phyloP scores from a whole-genome alignment of 2,329 filamentous ascomycete genomes.

The Ceratocystis albifundus region DNA sequence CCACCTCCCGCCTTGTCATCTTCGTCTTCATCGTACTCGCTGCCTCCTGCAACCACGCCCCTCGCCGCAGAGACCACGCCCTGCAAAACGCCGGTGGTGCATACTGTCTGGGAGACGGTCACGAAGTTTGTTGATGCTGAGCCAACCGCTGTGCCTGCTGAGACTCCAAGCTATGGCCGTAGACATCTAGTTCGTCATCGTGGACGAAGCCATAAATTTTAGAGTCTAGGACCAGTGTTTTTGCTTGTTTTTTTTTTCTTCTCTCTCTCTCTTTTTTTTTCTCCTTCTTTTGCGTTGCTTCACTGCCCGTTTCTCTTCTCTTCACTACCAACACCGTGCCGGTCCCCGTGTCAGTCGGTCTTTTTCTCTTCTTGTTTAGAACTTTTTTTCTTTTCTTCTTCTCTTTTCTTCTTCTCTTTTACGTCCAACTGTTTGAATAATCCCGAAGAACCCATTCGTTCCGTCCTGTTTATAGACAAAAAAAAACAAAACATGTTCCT shows the following conservation, averaged over 20 bases:
- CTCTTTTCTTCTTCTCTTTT: background rate
- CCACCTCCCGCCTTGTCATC: background rate
- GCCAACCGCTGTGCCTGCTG: slow-evolving; percentile 5
- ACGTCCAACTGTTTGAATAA: background rate
- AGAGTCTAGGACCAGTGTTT: background rate
- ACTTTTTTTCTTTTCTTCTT: background rate
- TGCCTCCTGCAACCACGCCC: background rate
- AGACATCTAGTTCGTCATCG: background rate
- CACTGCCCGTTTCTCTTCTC: background rate
- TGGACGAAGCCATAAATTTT: background rate
- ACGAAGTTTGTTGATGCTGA: slow-evolving; percentile 33
- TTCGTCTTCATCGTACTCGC: background rate
- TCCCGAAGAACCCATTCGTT: background rate
- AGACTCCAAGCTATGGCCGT: background rate
- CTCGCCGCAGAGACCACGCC: slow-evolving; percentile 20
- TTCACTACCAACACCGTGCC: background rate
- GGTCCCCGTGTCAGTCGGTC: background rate
- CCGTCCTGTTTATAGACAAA: no score
- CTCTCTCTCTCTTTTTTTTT: background rate
- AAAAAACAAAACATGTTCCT: no score
- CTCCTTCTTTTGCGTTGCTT: background rate
- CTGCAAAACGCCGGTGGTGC: slow-evolving; percentile 28
- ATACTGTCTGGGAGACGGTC: slow-evolving; percentile 37
- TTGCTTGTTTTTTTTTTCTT: background rate
- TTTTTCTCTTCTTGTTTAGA: background rate